These are phyloP conservation scores for Penicillium sp. DNA, from an alignment of 2,329 filamentous ascomycete genomes.

Conservation along the genomic window DNA sequence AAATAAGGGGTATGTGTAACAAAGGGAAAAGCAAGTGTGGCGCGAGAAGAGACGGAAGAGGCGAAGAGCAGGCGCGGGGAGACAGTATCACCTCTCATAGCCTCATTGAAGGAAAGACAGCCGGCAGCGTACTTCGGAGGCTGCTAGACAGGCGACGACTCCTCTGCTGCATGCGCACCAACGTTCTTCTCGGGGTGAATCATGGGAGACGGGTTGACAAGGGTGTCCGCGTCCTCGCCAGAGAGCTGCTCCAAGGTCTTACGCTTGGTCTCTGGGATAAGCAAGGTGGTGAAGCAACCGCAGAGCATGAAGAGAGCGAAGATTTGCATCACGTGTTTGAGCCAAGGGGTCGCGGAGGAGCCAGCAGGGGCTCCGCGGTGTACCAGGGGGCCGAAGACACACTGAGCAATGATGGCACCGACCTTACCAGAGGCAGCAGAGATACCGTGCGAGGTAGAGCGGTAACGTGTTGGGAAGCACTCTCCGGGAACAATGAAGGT, in stretches of 20 bases:
- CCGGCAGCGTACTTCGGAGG: no score
- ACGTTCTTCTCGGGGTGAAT: neutral
- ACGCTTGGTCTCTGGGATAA: slow-evolving; percentile 74
- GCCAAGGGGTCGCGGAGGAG: slow-evolving; percentile 55
- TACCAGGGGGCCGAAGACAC: slow-evolving; percentile 46
- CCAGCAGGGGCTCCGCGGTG: slow-evolving; percentile 49
- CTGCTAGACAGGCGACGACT: neutral
- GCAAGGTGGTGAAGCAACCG: slow-evolving; percentile 60
- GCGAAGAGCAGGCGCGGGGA: no score
- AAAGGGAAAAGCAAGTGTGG: neutral
- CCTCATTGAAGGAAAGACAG: no score
- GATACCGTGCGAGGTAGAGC: slow-evolving; percentile 56
- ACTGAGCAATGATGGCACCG: slow-evolving; percentile 43
- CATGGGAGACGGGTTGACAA: slow-evolving; percentile 1
- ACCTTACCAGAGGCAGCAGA: slow-evolving; percentile 56
- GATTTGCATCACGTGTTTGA: slow-evolving; percentile 69
- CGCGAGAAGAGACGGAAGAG: neutral
- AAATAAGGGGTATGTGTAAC: neutral
- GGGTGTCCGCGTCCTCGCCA: slow-evolving; percentile 47
- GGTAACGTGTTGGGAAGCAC: slow-evolving; percentile 56
- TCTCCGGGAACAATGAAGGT: slow-evolving; percentile 59
- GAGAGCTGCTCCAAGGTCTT: slow-evolving; percentile 68
- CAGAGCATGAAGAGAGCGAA: slow-evolving; percentile 76
- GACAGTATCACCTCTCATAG: no score
- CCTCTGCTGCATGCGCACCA: neutral